Conservation (phyloP, 2,329 filamentous ascomycete genomes). For the Didymella exigua region DNA sequence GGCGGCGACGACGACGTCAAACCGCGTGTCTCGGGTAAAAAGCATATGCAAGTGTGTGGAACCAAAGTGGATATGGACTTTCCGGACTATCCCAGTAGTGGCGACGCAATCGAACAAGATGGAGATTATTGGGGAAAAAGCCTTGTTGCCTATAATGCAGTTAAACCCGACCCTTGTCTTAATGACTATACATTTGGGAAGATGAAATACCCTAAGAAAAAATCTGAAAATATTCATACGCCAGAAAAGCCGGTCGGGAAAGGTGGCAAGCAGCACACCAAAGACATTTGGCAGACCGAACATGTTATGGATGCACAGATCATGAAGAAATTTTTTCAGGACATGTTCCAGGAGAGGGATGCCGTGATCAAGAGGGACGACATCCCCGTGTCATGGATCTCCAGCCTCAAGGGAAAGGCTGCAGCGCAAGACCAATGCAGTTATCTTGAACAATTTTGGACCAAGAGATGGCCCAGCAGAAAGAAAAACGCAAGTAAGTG, state of each 20-base stretch:
- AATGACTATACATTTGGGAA: not conserved
- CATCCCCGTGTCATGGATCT: not conserved
- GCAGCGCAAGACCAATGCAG: not conserved
- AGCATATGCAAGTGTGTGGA: not conserved
- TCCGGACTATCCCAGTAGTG: not conserved
- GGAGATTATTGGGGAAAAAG: not conserved
- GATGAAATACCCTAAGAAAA: not conserved
- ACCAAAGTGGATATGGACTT: not conserved
- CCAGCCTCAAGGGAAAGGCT: not conserved
- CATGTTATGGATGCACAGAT: conserved; percentile 5
- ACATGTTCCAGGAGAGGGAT: not conserved
- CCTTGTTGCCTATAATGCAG: not conserved
- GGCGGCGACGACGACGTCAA: not conserved
- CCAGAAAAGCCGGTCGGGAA: not conserved
- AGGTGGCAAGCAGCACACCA: not conserved
- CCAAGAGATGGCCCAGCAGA: not conserved
- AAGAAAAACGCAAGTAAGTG: not conserved
- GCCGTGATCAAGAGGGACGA: not conserved
- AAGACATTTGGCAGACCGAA: not conserved
- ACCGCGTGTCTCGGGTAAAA: not conserved
- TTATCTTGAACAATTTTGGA: conserved; percentile 2
- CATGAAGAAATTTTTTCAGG: not conserved
- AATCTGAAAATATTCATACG: not conserved
- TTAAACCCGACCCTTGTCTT: not conserved
- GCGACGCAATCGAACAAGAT: not conserved